These are phyloP conservation scores for Pseudogymnoascus sp. DNA, from an alignment of 2,329 filamentous ascomycete genomes.

Conservation along the genomic window DNA sequence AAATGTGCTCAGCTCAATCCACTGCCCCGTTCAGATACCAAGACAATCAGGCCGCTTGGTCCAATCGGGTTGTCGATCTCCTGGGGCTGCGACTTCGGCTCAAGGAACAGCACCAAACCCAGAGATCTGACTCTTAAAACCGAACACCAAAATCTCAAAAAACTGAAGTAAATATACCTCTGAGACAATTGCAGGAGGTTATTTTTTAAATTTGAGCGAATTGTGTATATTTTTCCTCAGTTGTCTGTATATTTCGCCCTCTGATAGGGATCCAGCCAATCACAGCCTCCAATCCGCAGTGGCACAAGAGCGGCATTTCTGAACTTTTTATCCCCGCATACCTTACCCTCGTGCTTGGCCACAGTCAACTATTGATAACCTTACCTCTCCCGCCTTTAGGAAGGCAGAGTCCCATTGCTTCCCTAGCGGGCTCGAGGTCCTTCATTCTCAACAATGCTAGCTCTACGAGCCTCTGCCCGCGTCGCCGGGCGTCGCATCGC, in stretches of 20 bases:
- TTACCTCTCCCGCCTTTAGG: background rate
- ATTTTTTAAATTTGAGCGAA: background rate
- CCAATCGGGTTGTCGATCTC: conserved; percentile 7
- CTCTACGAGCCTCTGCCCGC: conserved; percentile 27
- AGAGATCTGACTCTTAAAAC: background rate
- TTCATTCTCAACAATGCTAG: conserved; percentile 24
- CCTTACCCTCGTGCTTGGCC: background rate
- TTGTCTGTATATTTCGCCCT: background rate
- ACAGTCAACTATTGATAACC: conserved; percentile 7
- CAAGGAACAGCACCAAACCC: background rate
- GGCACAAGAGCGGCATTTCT: conserved; percentile 8
- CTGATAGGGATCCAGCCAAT: background rate
- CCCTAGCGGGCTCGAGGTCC: background rate
- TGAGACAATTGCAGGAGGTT: background rate
- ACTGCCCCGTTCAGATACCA: background rate
- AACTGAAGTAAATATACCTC: background rate
- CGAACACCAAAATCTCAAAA: background rate
- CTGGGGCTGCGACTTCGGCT: conserved; percentile 1
- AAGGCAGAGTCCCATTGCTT: conserved; percentile 10
- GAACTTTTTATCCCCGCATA: conserved; percentile 11
- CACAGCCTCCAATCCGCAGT: background rate
- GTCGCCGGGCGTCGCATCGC: conserved; percentile 26
- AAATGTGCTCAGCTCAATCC: background rate
- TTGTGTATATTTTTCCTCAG: background rate
- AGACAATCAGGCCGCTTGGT: background rate